Evolutionary conservation across 768 basidiomycete genomes (phyloP).

Genomic region (Cystofilobasidium capitatum): DNA sequence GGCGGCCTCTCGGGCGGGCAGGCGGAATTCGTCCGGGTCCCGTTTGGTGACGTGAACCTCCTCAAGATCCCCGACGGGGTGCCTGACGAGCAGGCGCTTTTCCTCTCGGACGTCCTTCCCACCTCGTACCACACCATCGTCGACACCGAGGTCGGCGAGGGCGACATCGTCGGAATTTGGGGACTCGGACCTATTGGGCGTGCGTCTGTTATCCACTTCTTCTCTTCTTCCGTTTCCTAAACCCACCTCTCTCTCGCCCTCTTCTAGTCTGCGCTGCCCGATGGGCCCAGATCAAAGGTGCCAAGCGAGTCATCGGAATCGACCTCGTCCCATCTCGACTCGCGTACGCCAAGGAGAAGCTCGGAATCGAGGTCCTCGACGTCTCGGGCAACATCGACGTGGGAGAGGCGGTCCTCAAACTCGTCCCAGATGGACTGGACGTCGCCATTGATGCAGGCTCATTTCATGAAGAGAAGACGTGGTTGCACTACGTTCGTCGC

Average conservation of each 20-base stretch:
- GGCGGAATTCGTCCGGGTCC: constrained; percentile 41
- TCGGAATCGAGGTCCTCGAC: constrained; percentile 50
- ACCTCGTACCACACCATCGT: constrained; percentile 66
- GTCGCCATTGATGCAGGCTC: constrained; percentile 36
- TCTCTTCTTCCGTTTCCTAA: constrained; percentile 30
- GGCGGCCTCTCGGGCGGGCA: constrained; percentile 68
- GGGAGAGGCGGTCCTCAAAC: constrained; percentile 50
- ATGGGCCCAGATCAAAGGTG: constrained; percentile 60
- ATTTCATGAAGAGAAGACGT: constrained; percentile 61
- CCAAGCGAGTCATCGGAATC: constrained; percentile 60
- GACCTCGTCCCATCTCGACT: constrained; percentile 53
- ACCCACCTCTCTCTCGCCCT: constrained; percentile 37
- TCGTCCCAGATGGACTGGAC: constrained; percentile 54
- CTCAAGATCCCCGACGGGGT: constrained; percentile 59
- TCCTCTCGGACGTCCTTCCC: constrained; percentile 48
- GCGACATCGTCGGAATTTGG: constrained; percentile 64
- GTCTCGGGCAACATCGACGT: constrained; percentile 49
- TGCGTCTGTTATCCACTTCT: background rate
- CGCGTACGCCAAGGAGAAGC: constrained; percentile 44
- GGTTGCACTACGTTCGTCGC: constrained; percentile 51
- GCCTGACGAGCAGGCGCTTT: constrained; percentile 50
- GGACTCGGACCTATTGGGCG: constrained; percentile 33
- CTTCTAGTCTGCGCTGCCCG: constrained; percentile 47
- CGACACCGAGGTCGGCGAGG: constrained; percentile 62
- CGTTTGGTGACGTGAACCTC: constrained; percentile 61